Base-by-base conservation (phyloP, 148 eudicot species). In the Salicornia ramosissima region DNA sequence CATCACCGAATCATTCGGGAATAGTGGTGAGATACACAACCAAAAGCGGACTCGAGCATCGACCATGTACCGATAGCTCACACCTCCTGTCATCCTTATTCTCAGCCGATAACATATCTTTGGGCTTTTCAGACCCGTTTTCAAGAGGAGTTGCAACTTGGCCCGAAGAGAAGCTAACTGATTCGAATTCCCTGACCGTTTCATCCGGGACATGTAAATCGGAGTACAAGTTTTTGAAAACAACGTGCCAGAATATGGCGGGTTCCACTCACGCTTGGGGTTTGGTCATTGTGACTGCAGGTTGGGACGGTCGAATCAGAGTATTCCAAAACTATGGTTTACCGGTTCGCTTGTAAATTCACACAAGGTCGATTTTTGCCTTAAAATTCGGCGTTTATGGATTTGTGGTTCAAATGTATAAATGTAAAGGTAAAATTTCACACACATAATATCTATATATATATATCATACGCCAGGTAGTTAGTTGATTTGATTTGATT, bases 281-380 rank as follows among this genome's bases (percentile, higher is more conserved):
- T 65, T 62, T 86, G 43, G 96, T 90, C 45, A 84, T 94, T 72
- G 96, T 94, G 31, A 87, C 98, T 5, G 98, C 90, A 6, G 90
- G 92, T 24, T 85, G 90, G 87, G 96, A 90, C 74, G 98, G 98
- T 31, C 82, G 87, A 57, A 90, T 94, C 47, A 82, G 89, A 67
- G 82, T 91, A 7, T 90, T 87, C 74, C 87, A 84, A 63, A 94
- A 90, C 77, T 88, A 85, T 49, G 98, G 98, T 16, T 76, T 94
- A 46, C 98, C 98, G 0, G 82, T 85, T 47, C 80, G 83, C 56
- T 33, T 81, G 68, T 88, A 80, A 78, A 74, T 73, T 62, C 68
- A 8, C 56, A 39, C 33, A 52, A 54, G 52, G 45, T 59, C 9
- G 61, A 53, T 51, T 47, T 51, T 39, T 47, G 33, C 59, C 33